Percentiles rank a stretch among this genome's conserved stretches.
phyloP scores from a whole-genome alignment of 2,329 filamentous ascomycete genomes.

The Curvularia spicifera region DNA sequence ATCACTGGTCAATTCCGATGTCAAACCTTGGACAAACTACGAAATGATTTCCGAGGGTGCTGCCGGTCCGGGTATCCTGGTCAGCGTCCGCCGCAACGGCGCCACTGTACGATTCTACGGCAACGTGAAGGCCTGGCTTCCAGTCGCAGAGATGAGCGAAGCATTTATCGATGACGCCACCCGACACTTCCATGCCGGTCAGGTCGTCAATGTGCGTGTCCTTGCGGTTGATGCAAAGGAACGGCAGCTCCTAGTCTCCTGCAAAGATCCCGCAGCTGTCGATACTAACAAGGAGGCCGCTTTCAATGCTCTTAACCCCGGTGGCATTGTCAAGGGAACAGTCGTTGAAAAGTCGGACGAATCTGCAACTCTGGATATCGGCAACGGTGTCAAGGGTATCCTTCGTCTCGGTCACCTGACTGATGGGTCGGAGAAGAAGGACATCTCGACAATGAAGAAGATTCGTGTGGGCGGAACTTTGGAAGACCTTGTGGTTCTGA shows the following conservation, averaged over 20 bases:
- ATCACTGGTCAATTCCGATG: slow-evolving; percentile 87
- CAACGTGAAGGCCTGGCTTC: slow-evolving; percentile 80
- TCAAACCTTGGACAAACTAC: slow-evolving; percentile 77
- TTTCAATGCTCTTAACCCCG: slow-evolving; percentile 74
- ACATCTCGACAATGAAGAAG: slow-evolving; percentile 75
- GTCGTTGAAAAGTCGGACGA: slow-evolving; percentile 58
- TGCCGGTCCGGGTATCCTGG: slow-evolving; percentile 84
- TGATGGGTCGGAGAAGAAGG: slow-evolving; percentile 83
- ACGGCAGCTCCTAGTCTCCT: slow-evolving; percentile 82
- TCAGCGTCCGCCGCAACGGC: slow-evolving; percentile 78
- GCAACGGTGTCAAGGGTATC: slow-evolving; percentile 76
- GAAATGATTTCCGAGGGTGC: slow-evolving; percentile 74
- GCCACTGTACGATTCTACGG: slow-evolving; percentile 95
- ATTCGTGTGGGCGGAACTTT: slow-evolving; percentile 85
- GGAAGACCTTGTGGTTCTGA: slow-evolving; percentile 81
- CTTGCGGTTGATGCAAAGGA: slow-evolving; percentile 76
- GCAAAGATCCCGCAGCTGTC: slow-evolving; percentile 84
- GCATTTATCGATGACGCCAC: slow-evolving; percentile 88
- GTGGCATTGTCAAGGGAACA: slow-evolving; percentile 76
- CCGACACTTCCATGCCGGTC: slow-evolving; percentile 87
- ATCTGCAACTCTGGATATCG: slow-evolving; percentile 71
- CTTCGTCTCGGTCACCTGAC: slow-evolving; percentile 80
- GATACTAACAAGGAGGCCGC: slow-evolving; percentile 76
- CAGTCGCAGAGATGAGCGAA: slow-evolving; percentile 97
- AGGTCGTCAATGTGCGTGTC: slow-evolving; percentile 91